phyloP scores from a whole-genome alignment of 75 land plant genomes.

The Larix kaempferi region DNA sequence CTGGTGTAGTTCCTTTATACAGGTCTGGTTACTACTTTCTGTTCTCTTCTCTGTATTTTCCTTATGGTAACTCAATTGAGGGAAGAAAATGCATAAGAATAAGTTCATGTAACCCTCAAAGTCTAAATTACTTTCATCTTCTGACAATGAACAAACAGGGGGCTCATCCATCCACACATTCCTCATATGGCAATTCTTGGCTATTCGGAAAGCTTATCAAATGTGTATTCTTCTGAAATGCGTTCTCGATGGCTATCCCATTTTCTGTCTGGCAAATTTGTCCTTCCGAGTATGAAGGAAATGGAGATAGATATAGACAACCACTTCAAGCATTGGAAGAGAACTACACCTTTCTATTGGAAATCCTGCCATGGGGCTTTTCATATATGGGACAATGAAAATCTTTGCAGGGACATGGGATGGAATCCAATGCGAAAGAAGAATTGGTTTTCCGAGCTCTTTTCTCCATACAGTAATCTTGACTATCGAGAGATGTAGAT shows the following conservation, averaged over 20 bases:
- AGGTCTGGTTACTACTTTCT: slow-evolving; percentile 23
- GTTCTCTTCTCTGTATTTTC: neutral
- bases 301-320: slow-evolving; percentile 41
- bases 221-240: slow-evolving; percentile 23
- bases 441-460: slow-evolving; percentile 39
- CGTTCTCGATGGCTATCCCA: too few species aligned
- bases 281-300: slow-evolving; percentile 25
- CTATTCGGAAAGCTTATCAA: slow-evolving; percentile 64
- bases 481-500: slow-evolving; percentile 21
- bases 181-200: slow-evolving; percentile 80
- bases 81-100: neutral
- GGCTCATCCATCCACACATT: slow-evolving; percentile 64
- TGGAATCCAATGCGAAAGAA: slow-evolving; percentile 47
- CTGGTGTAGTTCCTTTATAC: slow-evolving; percentile 43
- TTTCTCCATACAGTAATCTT: slow-evolving; percentile 43
- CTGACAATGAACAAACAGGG: slow-evolving; percentile 29
- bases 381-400: slow-evolving; percentile 58
- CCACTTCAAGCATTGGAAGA: slow-evolving; percentile 49
- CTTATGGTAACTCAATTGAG: neutral
- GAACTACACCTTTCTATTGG: slow-evolving; percentile 16
- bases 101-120: neutral
- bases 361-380: slow-evolving; percentile 35
- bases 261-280: too few species aligned
- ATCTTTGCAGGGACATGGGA: slow-evolving; percentile 64
- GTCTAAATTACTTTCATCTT: neutral